Evolutionary conservation across 75 land plant species (phyloP).

Genomic region (Azolla pinnata): DNA sequence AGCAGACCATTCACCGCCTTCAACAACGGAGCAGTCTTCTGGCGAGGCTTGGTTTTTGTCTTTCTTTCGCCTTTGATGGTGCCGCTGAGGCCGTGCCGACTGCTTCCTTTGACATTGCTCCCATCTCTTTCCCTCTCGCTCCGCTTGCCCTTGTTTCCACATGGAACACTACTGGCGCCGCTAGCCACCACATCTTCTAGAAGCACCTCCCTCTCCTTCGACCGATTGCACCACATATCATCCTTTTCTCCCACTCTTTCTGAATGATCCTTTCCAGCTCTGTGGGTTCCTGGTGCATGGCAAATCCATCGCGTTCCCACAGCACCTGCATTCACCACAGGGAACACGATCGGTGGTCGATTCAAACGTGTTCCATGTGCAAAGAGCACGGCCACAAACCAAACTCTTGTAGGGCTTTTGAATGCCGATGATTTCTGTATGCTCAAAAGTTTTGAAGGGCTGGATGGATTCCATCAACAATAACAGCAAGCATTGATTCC

Average conservation of each 20-base stretch:
- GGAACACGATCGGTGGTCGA: too few species aligned
- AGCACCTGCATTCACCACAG: too few species aligned
- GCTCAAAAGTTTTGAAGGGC: too few species aligned
- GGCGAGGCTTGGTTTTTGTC: constrained; percentile 64
- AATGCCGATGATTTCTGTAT: not conserved
- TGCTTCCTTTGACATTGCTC: constrained; percentile 33
- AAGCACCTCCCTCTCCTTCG: constrained; percentile 52
- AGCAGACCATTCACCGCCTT: constrained; percentile 58
- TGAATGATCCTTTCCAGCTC: constrained; percentile 16
- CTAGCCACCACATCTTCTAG: constrained; percentile 50
- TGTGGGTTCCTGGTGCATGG: constrained; percentile 16
- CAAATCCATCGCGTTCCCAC: constrained; percentile 1
- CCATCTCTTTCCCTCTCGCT: constrained; percentile 83
- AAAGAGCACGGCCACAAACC: too few species aligned
- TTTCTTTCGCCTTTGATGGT: constrained; percentile 70
- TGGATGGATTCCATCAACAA: too few species aligned
- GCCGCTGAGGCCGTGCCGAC: constrained; percentile 33
- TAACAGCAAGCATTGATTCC: too few species aligned
- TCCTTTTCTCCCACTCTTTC: constrained; percentile 36
- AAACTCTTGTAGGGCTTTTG: not conserved
- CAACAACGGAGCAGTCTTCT: constrained; percentile 63
- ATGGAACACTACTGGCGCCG: constrained; percentile 35
- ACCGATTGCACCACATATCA: constrained; percentile 46
- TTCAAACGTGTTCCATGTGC: too few species aligned
- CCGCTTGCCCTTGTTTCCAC: constrained; percentile 74